Conservation (phyloP, 179 eudicot genomes). For the Heliamphora pulchella region DNA sequence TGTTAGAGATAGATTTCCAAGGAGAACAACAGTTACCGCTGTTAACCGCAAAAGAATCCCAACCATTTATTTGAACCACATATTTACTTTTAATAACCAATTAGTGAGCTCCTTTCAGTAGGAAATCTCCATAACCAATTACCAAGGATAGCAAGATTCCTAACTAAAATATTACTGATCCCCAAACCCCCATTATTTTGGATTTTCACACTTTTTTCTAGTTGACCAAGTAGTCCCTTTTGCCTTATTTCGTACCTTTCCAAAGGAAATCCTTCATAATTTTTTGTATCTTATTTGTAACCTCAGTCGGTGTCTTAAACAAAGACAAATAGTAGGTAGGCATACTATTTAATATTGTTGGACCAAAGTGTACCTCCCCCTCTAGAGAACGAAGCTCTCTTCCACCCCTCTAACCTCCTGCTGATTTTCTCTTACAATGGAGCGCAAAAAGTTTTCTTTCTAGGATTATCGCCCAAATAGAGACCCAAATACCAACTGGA, state of each 20-base stretch:
- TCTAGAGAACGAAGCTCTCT: not conserved
- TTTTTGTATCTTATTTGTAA: not conserved
- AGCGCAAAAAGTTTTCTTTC: not conserved
- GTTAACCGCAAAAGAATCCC: not conserved
- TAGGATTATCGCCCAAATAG: not conserved
- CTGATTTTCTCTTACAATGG: not conserved
- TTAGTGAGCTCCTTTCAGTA: not conserved
- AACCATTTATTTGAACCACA: not conserved
- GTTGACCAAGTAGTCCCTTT: not conserved
- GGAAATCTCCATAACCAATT: not conserved
- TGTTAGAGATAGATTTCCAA: not conserved
- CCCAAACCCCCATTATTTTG: not conserved
- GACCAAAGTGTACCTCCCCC: not conserved
- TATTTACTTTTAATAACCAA: not conserved
- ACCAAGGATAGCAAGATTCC: not conserved
- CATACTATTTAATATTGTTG: not conserved
- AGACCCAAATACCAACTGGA: not conserved
- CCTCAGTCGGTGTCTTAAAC: not conserved
- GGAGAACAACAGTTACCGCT: not conserved
- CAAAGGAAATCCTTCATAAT: not conserved
- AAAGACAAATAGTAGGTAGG: not conserved
- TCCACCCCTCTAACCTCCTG: not conserved
- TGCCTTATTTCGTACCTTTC: not conserved
- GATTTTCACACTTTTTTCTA: not conserved
- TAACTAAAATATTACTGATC: not conserved